Percentiles rank a stretch among this genome's conserved stretches.
These are phyloP conservation scores for Chaetothyriales sp. DNA, from an alignment of 2,329 filamentous ascomycete genomes.

Conservation along the genomic window DNA sequence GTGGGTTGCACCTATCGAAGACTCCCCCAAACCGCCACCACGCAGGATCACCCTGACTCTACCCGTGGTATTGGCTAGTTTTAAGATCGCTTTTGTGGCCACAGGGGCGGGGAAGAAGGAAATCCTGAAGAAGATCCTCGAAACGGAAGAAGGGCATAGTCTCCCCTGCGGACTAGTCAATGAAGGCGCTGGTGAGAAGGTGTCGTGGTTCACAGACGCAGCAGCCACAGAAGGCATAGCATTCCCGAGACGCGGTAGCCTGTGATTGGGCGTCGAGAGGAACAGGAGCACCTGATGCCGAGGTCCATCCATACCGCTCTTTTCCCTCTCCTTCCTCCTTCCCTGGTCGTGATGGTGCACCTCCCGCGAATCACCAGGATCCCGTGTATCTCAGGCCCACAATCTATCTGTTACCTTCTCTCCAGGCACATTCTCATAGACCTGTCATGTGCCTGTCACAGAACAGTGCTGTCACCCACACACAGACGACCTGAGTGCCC, in stretches of 20 bases:
- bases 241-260: conserved; percentile 60
- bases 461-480: too few species aligned
- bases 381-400: too few species aligned
- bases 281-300: not conserved
- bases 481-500: too few species aligned
- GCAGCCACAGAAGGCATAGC: conserved; percentile 71
- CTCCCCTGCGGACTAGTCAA: conserved; percentile 85
- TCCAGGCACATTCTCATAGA: too few species aligned
- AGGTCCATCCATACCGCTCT: too few species aligned
- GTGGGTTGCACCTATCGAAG: conserved; percentile 82
- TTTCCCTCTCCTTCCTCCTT: too few species aligned
- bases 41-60: conserved; percentile 83
- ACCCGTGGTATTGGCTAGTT: conserved; percentile 73
- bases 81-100: conserved; percentile 79
- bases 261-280: conserved; percentile 25
- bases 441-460: too few species aligned
- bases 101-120: conserved; percentile 82
- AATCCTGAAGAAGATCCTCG: conserved; percentile 84
- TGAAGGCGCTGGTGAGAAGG: conserved; percentile 63
- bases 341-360: too few species aligned
- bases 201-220: conserved; percentile 89
- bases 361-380: too few species aligned
- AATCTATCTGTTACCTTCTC: too few species aligned
- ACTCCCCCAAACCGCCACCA: conserved; percentile 88
- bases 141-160: conserved; percentile 52